phyloP scores from a whole-genome alignment of 2,329 filamentous ascomycete genomes.

The Xylaria sp. region DNA sequence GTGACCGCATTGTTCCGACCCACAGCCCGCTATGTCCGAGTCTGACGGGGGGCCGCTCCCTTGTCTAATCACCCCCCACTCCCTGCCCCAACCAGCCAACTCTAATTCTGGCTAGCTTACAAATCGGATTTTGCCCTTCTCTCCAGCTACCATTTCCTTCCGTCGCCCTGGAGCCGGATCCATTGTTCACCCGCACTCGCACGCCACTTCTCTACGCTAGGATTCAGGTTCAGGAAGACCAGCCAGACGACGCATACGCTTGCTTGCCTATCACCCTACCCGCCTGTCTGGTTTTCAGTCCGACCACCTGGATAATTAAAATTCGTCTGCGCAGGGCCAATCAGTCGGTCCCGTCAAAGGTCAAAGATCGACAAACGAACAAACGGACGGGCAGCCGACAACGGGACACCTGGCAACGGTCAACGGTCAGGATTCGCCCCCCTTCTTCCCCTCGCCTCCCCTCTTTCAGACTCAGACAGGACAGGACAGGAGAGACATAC shows the following conservation, averaged over 20 bases:
- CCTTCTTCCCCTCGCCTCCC: neutral
- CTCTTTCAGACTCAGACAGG: conserved; percentile 10
- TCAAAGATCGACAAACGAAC: neutral
- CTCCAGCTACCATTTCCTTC: conserved; percentile 48
- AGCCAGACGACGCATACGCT: conserved; percentile 30
- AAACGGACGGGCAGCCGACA: neutral
- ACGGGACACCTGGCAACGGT: conserved; percentile 16
- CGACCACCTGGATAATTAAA: neutral
- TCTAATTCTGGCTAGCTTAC: conserved; percentile 45
- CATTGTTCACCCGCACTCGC: conserved; percentile 31
- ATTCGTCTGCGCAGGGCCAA: neutral
- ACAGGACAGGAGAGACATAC: neutral
- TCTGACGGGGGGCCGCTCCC: conserved; percentile 11
- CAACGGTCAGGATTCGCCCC: conserved; percentile 22
- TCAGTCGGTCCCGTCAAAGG: conserved; percentile 5
- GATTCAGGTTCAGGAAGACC: conserved; percentile 1
- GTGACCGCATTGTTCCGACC: conserved; percentile 9
- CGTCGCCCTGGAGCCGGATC: conserved; percentile 15
- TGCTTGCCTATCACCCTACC: conserved; percentile 26
- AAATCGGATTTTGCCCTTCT: conserved; percentile 49
- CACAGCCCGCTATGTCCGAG: conserved; percentile 36
- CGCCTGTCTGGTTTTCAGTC: conserved; percentile 1
- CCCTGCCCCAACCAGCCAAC: neutral
- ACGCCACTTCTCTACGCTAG: conserved; percentile 18
- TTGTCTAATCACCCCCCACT: neutral